A percentile compares a stretch with the other conserved stretches of the same genome.
Evolutionary conservation across 129 eudicot genomes (phyloP).

Genomic region (Artemisia tridentata): DNA sequence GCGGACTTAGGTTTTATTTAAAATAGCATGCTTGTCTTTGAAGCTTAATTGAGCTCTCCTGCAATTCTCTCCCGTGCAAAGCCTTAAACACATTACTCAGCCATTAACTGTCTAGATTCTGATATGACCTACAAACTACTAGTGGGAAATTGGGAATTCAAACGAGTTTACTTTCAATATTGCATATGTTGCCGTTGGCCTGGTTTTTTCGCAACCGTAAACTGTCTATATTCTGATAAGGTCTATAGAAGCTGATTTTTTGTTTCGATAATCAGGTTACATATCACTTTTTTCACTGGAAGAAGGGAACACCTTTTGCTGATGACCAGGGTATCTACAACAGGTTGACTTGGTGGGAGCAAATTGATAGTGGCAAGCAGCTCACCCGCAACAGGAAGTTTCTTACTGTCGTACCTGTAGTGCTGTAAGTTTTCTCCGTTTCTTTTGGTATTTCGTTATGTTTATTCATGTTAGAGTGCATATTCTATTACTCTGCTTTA

Average conservation of each 20-base stretch:
- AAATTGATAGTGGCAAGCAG: constrained; percentile 88
- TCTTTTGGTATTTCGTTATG: background rate
- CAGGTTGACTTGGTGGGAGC: constrained; percentile 99
- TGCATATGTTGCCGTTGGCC: background rate
- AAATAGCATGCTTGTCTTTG: constrained; percentile 10
- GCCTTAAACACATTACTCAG: constrained; percentile 4
- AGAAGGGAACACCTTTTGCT: constrained; percentile 96
- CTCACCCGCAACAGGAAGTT: constrained; percentile 93
- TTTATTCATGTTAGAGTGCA: constrained; percentile 1
- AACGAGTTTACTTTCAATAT: background rate
- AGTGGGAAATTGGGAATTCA: background rate
- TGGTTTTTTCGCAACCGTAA: background rate
- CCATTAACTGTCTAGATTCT: background rate
- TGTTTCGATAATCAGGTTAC: constrained; percentile 50
- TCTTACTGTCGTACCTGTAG: constrained; percentile 90
- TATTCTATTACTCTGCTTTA: constrained; percentile 8
- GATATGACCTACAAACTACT: background rate
- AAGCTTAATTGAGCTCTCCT: background rate
- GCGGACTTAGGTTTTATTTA: background rate
- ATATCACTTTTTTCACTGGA: constrained; percentile 94
- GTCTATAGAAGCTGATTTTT: background rate
- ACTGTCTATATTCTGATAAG: too few species aligned
- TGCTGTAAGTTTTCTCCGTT: constrained; percentile 63
- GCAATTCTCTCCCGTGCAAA: constrained; percentile 5
- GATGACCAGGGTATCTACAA: constrained; percentile 99